These are phyloP conservation scores for Phyllosticta citrichinensis DNA, from an alignment of 2,329 filamentous ascomycete genomes.

Conservation along the genomic window DNA sequence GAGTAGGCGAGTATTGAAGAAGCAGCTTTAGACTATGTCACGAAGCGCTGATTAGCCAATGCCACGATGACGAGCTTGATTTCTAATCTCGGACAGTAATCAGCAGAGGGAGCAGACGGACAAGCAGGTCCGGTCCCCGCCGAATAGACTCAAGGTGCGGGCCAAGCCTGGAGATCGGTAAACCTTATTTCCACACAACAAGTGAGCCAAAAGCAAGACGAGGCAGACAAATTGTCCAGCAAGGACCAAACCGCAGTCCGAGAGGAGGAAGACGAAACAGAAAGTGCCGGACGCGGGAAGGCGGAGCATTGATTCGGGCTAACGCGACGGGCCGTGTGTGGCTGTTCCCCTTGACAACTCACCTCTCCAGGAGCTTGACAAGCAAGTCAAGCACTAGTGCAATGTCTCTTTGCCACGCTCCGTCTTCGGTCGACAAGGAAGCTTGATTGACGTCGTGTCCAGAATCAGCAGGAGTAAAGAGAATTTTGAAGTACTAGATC, in stretches of 20 bases:
- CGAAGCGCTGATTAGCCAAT: background rate
- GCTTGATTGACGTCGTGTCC: background rate
- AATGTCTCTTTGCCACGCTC: background rate
- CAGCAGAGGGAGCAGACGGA: background rate
- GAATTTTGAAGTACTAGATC: background rate
- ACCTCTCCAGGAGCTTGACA: background rate
- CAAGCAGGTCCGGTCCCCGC: background rate
- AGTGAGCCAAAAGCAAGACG: background rate
- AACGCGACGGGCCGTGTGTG: background rate
- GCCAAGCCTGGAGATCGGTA: background rate
- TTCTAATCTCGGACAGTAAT: background rate
- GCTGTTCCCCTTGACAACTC: background rate
- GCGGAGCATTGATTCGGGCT: background rate
- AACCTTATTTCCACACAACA: background rate
- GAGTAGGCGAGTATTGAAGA: too few species aligned
- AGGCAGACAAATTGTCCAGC: background rate
- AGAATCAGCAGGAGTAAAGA: background rate
- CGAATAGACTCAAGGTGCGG: background rate
- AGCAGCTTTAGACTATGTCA: background rate
- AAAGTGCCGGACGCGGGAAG: background rate
- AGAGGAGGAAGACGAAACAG: background rate
- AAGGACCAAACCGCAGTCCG: background rate
- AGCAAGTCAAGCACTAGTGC: background rate
- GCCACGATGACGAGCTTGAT: background rate
- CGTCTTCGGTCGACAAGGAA: background rate